Evolutionary conservation across 2,329 filamentous ascomycete genomes (phyloP), one percentile per base, ranked within the genome.

Genomic region (Coleophoma eucalyptorum): DNA sequence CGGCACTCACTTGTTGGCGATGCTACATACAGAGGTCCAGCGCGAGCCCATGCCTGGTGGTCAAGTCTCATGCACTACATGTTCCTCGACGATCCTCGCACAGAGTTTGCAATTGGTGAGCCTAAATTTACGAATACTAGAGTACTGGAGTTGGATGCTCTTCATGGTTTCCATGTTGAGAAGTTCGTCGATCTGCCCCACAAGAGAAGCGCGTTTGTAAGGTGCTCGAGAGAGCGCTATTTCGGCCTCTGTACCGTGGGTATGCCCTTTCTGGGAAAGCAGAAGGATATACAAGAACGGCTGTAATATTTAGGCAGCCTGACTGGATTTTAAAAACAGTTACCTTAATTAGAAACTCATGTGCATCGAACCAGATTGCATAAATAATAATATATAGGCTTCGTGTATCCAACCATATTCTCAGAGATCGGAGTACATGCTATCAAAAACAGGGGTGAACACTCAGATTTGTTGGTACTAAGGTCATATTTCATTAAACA

Each of bases 121-220:
- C 88, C 89, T 33, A 86, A 87, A 65, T 82, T 80, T 52, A 87
- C 83, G 4, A 87, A 87, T 60, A 78, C 74, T 26, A 86, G 82
- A 0, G 83, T 91, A 13, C 72, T 91, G 51, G 58, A 56, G 10
- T 67, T 66, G 46, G 65, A 68, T 50, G 62, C 62, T 37, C 50
- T 58, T 0, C 62, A 67, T 32, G 65, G 65, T 2, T 55, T 68
- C 4, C 54, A 50, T 19, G 61, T 67, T 48, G 63, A 55, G 21
- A 68, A 69, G 49, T 70, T 64, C 48, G 66, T 72, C 13, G 70
- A 72, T 53, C 55, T 71, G 19, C 63, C 62, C 0, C 69, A 71
- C 50, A 71, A 71, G 53, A 58, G 69, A 26, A 67, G 64, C n/a
- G 69, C 67, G 2, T 63, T 67, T 53, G 64, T 62, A 16, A 61